Conservation (phyloP, 23 red algal species). For the Gracilariopsis chorda region DNA sequence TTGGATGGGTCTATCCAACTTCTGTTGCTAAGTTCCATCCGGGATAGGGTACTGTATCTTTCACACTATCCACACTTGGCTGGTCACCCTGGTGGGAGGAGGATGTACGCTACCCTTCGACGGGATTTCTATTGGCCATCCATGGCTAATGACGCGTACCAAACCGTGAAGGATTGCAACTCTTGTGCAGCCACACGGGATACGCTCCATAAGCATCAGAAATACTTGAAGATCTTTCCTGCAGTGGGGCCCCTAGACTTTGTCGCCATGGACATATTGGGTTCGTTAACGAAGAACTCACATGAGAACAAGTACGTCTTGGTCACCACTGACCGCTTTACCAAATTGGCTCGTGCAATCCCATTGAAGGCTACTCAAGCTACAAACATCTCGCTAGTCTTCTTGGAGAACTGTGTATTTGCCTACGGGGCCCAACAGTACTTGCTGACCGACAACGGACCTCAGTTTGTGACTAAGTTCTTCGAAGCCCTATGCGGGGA, state of each 20-base stretch:
- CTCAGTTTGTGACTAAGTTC: slow-evolving; percentile 4
- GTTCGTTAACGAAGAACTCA: neutral
- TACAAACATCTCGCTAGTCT: neutral
- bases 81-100: neutral
- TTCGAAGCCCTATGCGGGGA: neutral
- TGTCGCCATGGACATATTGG: neutral
- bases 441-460: neutral
- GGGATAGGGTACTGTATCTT: neutral
- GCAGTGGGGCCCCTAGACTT: neutral
- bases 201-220: neutral
- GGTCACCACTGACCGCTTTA: too few species aligned
- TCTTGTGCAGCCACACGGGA: neutral
- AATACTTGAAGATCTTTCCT: neutral
- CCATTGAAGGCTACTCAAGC: neutral
- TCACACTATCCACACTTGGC: neutral
- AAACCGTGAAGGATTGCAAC: neutral
- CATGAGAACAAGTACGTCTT: neutral
- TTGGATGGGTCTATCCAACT: neutral
- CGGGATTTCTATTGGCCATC: neutral
- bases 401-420: neutral
- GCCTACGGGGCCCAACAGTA: neutral
- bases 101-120: slow-evolving; percentile 5
- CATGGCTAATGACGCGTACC: neutral
- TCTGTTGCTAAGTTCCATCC: too few species aligned
- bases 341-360: neutral